Percentiles rank a stretch among this genome's conserved stretches.
phyloP scores from a whole-genome alignment of 192 early-diverging fungal genomes.

The Mortierella antarctica region DNA sequence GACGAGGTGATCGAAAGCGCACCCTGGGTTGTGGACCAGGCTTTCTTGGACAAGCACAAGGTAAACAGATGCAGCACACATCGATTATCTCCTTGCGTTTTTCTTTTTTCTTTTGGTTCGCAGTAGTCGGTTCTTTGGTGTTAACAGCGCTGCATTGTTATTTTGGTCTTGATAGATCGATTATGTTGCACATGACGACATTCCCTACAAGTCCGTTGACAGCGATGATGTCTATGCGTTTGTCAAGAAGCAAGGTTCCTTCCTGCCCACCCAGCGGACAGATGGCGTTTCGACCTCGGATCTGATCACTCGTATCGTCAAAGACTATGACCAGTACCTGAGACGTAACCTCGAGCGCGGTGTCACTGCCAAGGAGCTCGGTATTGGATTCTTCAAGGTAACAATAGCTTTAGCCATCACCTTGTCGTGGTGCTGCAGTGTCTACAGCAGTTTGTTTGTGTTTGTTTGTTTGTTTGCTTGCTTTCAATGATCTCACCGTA shows the following conservation, averaged over 20 bases:
- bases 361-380: constrained; percentile 82
- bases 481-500: not conserved
- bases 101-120: not conserved
- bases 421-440: too few relatives aligned
- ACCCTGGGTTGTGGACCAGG: constrained; percentile 81
- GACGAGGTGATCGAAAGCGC: constrained; percentile 82
- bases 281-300: constrained; percentile 86
- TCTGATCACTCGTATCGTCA: constrained; percentile 85
- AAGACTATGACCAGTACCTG: constrained; percentile 87
- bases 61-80: constrained; percentile 13
- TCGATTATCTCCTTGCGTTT: not conserved
- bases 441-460: not conserved
- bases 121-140: not conserved
- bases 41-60: constrained; percentile 77
- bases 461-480: not conserved
- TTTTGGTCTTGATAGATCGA: constrained; percentile 64
- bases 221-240: constrained; percentile 82
- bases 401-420: not conserved
- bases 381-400: constrained; percentile 84
- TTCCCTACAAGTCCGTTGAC: constrained; percentile 78
- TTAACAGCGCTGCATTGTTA: not conserved
- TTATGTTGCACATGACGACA: constrained; percentile 86
- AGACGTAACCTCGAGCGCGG: constrained; percentile 88
- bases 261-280: constrained; percentile 78
- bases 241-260: constrained; percentile 78